phyloP scores from a whole-genome alignment of 805 yeast species.

The Candida orba region DNA sequence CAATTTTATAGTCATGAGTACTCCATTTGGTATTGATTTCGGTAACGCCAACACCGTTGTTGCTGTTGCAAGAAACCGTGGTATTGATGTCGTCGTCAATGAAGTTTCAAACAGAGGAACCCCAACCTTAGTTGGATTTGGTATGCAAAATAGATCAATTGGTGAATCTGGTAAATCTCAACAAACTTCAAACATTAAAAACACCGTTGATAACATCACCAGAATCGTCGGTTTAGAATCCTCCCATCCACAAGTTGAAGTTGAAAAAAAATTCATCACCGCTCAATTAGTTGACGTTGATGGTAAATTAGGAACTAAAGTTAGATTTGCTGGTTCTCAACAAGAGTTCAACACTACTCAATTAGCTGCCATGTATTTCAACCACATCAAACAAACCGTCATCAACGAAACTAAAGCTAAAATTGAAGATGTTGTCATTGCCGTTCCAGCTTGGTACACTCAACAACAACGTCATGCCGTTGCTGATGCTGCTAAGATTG shows the following conservation, averaged over 20 bases:
- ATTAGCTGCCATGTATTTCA: constrained; percentile 89
- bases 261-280: constrained; percentile 70
- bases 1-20: constrained; percentile 50
- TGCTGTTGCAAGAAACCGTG: constrained; percentile 97
- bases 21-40: constrained; percentile 96
- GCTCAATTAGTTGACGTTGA: constrained; percentile 65
- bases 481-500: constrained; percentile 90
- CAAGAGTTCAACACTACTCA: constrained; percentile 81
- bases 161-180: constrained; percentile 97
- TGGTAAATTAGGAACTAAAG: constrained; percentile 79
- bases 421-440: constrained; percentile 81
- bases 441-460: constrained; percentile 97
- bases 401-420: constrained; percentile 69
- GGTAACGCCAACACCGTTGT: constrained; percentile 92
- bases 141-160: constrained; percentile 77
- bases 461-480: constrained; percentile 96
- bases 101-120: constrained; percentile 98
- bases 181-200: constrained; percentile 92
- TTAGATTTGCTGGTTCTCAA: constrained; percentile 73
- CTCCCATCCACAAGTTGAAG: constrained; percentile 67
- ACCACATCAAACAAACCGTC: constrained; percentile 80
- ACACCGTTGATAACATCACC: constrained; percentile 92
- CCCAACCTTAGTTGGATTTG: constrained; percentile 89
- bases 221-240: constrained; percentile 78
- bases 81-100: constrained; percentile 95